Evolutionary conservation across 306 rosid genomes (phyloP), one percentile per base, ranked within the genome.

Genomic region (Urtica urens): DNA sequence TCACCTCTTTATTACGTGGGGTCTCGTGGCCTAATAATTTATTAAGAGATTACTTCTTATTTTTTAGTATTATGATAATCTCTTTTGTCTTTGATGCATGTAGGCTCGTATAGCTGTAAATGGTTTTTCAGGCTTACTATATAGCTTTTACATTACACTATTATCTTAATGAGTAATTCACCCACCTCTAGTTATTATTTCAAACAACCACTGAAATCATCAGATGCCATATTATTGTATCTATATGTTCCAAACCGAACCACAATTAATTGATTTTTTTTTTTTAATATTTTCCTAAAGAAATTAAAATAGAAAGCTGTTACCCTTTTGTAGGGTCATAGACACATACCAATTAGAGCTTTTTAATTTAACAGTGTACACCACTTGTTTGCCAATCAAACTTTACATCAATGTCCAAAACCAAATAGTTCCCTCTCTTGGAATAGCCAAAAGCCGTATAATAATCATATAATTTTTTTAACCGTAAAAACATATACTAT

Each of bases 321-420:
- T 38, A 44, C 28, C n/a, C 40, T 42, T 38, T 58, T 22, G 60
- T 64, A 68, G 77, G 72, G 68, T 71, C 66, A 6, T 52, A n/a
- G n/a, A n/a, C n/a, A 39, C 22, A 37, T 38, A 42, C 9, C 13
- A n/a, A 56, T 38, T 64, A 7, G 37, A 20, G 34, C 50, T 49
- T 53, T n/a, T 15, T 50, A 24, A 39, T 37, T 64, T 57, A 41
- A 68, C 57, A 53, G 64, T 59, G n/a, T 14, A 37, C 45, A 30
- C 61, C 67, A 57, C 64, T 42, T 53, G 13, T 43, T 38, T 40
- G 33, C 30, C 3, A 16, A 24, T 15, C 27, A 30, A 23, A 10
- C 64, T 51, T 57, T 45, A 19, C 6, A 28, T 33, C 50, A 24
- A 53, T 43, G 43, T 53, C 44, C 20, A 28, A 46, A 49, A 42